Conservation (phyloP, 1,139 yeast genomes). For the Sugiyamaella pinicola region DNA sequence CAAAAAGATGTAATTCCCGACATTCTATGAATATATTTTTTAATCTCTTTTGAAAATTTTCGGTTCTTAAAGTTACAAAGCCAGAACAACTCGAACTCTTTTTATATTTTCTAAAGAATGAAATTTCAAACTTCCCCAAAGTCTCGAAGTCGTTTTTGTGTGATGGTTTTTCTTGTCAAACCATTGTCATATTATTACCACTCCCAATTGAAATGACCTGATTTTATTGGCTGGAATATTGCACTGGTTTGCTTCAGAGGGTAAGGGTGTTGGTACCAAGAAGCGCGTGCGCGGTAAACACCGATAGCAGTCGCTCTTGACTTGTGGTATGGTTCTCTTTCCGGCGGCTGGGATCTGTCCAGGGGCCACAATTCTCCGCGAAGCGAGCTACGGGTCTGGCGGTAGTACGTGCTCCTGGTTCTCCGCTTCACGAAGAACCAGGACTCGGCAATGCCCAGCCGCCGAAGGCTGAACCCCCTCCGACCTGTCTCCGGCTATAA, state of each 20-base stretch:
- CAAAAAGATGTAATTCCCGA: constrained; percentile 56
- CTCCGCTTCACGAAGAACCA: no score
- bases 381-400: no score
- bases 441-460: no score
- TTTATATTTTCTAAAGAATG: constrained; percentile 6
- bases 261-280: neutral
- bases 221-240: constrained; percentile 12
- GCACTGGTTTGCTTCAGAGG: constrained; percentile 2
- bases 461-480: no score
- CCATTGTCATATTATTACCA: constrained; percentile 14
- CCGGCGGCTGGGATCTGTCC: no score
- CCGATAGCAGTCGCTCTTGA: no score
- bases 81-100: neutral
- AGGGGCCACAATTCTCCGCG: no score
- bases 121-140: constrained; percentile 18
- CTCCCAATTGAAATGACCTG: constrained; percentile 16
- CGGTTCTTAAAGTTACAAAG: neutral
- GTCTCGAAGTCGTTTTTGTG: constrained; percentile 7
- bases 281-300: constrained; percentile 8
- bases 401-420: no score
- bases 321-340: no score
- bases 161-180: constrained; percentile 16
- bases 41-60: neutral
- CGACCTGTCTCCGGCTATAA: no score
- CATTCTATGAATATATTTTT: constrained; percentile 42